Conservation (phyloP, 2,329 filamentous ascomycete species). For the Fusarium fracticaudum region DNA sequence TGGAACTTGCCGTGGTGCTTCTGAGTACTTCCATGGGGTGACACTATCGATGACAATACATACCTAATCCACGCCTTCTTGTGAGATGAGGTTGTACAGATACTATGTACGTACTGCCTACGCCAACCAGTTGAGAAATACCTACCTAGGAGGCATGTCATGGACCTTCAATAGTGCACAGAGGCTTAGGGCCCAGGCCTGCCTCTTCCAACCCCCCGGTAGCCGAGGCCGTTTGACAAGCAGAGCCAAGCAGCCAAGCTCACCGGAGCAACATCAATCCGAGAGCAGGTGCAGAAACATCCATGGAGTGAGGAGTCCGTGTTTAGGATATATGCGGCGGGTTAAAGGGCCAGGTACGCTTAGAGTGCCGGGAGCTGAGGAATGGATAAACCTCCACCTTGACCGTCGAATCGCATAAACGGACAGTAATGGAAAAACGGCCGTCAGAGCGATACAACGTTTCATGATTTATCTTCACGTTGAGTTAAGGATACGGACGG, state of each 20-base stretch:
- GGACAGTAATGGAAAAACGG: constrained; percentile 13
- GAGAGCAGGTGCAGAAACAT: constrained; percentile 10
- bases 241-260: not conserved
- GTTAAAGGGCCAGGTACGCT: constrained; percentile 1
- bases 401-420: constrained; percentile 1
- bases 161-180: constrained; percentile 11
- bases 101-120: not conserved
- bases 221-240: constrained; percentile 1
- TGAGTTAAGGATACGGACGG: not conserved
- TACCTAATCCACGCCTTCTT: not conserved
- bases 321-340: constrained; percentile 2
- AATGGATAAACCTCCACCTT: constrained; percentile 30
- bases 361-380: constrained; percentile 27
- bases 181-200: constrained; percentile 11
- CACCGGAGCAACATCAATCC: constrained; percentile 15
- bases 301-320: not conserved
- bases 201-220: not conserved
- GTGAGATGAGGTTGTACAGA: constrained; percentile 4
- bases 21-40: constrained; percentile 19
- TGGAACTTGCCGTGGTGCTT: constrained; percentile 6
- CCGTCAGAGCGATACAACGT: constrained; percentile 10
- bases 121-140: not conserved
- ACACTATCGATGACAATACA: not conserved
- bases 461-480: not conserved
- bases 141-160: not conserved